A percentile compares a stretch with the other conserved stretches of the same genome.
Evolutionary conservation across 306 rosid species (phyloP).

Genomic region (Crataegus laevigata): DNA sequence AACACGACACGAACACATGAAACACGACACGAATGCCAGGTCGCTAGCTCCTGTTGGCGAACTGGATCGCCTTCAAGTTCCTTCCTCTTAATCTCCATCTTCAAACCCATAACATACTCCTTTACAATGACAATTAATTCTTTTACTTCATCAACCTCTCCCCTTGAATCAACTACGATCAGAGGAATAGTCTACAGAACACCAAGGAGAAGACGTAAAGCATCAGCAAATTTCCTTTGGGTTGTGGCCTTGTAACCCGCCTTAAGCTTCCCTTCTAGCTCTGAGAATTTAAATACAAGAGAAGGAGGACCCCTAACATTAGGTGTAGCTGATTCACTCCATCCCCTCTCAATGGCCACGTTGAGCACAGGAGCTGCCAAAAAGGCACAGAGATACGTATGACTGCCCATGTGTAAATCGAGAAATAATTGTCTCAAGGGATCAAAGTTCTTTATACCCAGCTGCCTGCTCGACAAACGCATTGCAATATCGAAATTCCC

Average conservation of each 20-base stretch:
- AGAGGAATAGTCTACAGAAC: slow-evolving; percentile 73
- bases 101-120: slow-evolving; percentile 68
- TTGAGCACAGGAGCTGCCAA: slow-evolving; percentile 64
- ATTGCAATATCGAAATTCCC: slow-evolving; percentile 82
- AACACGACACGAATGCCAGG: too few relatives aligned
- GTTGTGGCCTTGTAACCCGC: slow-evolving; percentile 79
- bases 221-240: slow-evolving; percentile 64
- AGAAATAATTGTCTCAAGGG: slow-evolving; percentile 60
- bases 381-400: slow-evolving; percentile 58
- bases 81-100: slow-evolving; percentile 74
- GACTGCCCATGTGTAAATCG: slow-evolving; percentile 61
- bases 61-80: slow-evolving; percentile 54
- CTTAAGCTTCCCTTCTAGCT: slow-evolving; percentile 75
- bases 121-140: slow-evolving; percentile 68
- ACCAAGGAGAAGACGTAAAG: slow-evolving; percentile 40
- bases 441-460: slow-evolving; percentile 60
- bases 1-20: too few relatives aligned
- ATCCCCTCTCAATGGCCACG: slow-evolving; percentile 71
- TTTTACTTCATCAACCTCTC: slow-evolving; percentile 89
- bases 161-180: slow-evolving; percentile 71
- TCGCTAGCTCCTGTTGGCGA: slow-evolving; percentile 83
- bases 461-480: slow-evolving; percentile 68
- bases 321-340: slow-evolving; percentile 72
- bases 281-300: slow-evolving; percentile 56
- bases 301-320: slow-evolving; percentile 71